These are phyloP conservation scores for Elsinoe australis DNA, from an alignment of 2,329 filamentous ascomycete species.

Conservation along the genomic window DNA sequence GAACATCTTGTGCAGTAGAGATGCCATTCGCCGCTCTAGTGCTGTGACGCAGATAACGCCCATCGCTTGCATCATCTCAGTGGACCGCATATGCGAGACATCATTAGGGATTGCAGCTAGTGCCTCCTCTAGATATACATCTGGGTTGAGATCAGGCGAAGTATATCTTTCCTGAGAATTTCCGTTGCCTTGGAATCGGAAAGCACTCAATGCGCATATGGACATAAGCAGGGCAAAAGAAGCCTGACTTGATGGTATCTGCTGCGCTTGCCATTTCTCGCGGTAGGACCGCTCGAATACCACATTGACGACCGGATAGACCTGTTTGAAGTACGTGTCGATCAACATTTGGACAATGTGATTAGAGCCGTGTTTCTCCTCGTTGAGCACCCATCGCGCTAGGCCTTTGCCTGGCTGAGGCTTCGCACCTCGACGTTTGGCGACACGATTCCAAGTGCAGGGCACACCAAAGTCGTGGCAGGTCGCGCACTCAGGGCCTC, in stretches of 20 bases:
- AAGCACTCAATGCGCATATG: conserved; percentile 3
- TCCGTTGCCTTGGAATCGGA: not conserved
- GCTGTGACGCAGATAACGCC: conserved; percentile 6
- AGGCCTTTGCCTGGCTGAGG: conserved; percentile 8
- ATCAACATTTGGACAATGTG: not conserved
- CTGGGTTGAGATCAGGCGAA: not conserved
- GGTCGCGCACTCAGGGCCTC: not conserved
- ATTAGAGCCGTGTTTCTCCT: conserved; percentile 1
- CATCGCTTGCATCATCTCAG: conserved; percentile 6
- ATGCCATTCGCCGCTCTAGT: conserved; percentile 4
- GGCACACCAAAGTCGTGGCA: conserved; percentile 8
- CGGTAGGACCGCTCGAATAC: conserved; percentile 11
- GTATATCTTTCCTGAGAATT: not conserved
- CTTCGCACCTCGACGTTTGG: conserved; percentile 9
- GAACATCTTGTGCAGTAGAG: conserved; percentile 9
- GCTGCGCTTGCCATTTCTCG: conserved; percentile 5
- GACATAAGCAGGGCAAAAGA: conserved; percentile 9
- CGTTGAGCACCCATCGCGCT: conserved; percentile 6
- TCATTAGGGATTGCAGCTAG: conserved; percentile 7
- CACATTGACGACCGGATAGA: conserved; percentile 9
- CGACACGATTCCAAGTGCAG: conserved; percentile 11
- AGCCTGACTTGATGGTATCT: not conserved
- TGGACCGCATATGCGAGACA: conserved; percentile 2
- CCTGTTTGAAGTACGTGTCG: conserved; percentile 3
- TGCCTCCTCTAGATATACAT: conserved; percentile 5